phyloP scores from a whole-genome alignment of 148 eudicot genomes.

The Oxyria digyna region DNA sequence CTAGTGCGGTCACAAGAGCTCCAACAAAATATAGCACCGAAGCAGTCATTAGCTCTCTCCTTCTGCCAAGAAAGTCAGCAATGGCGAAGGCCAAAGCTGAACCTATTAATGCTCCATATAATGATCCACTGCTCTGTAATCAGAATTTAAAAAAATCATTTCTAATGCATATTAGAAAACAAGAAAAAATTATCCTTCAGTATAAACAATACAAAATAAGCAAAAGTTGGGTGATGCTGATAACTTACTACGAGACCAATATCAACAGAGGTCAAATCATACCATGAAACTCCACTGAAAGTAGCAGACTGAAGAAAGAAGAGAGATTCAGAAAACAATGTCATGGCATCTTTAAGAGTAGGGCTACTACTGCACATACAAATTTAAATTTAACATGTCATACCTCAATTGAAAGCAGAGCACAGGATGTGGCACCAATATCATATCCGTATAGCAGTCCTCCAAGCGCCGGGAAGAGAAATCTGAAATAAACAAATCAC shows the following conservation, averaged over 20 bases:
- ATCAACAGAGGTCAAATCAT: conserved; percentile 63
- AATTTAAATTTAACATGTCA: background rate
- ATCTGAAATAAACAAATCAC: conserved; percentile 40
- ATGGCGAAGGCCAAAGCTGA: conserved; percentile 72
- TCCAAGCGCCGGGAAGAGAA: conserved; percentile 92
- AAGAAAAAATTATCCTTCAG: background rate
- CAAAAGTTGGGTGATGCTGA: background rate
- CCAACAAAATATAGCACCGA: conserved; percentile 55
- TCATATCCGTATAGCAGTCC: conserved; percentile 91
- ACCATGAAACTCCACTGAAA: conserved; percentile 85
- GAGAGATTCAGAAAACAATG: background rate
- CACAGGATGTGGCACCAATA: conserved; percentile 92
- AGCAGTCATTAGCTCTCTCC: conserved; percentile 68
- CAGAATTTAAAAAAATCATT: conserved; percentile 1
- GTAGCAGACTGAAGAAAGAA: conserved; percentile 54
- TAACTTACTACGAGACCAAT: conserved; percentile 82
- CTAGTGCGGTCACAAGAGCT: conserved; percentile 66
- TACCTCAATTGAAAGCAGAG: conserved; percentile 70
- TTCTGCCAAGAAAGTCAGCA: conserved; percentile 83
- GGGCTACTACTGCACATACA: background rate
- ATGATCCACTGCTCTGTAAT: conserved; percentile 87
- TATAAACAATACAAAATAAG: conserved; percentile 4
- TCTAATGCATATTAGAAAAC: background rate
- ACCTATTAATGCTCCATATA: conserved; percentile 92
- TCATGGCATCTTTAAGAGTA: background rate